Evolutionary conservation across 2,329 filamentous ascomycete genomes (phyloP).

Genomic region (Albifimbria verrucaria): DNA sequence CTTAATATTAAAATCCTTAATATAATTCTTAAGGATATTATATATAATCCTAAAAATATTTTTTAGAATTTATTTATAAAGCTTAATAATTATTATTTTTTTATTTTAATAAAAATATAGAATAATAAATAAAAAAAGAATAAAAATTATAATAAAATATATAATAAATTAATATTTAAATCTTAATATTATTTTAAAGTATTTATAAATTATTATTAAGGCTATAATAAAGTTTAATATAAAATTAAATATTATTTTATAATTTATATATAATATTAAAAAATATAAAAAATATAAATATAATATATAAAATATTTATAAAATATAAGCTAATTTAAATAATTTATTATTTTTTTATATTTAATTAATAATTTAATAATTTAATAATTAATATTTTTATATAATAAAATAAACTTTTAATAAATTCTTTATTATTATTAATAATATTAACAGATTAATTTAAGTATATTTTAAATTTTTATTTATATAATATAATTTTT

Average conservation of each 20-base stretch:
- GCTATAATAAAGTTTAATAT: not conserved
- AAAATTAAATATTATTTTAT: slow-evolving; percentile 2
- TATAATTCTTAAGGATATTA: not conserved
- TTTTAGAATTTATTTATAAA: not conserved
- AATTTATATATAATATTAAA: slow-evolving; percentile 2
- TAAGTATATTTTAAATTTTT: not conserved
- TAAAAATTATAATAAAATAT: not conserved
- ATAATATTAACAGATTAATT: not conserved
- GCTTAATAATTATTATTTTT: not conserved
- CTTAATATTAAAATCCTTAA: not conserved
- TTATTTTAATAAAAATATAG: not conserved
- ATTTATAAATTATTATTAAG: not conserved
- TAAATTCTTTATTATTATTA: not conserved
- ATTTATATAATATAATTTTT: not conserved
- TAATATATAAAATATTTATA: not conserved
- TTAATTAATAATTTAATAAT: not conserved
- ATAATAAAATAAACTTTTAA: not conserved
- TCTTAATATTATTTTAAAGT: not conserved
- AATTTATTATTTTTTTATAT: not conserved
- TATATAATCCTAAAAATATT: not conserved
- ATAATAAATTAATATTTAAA: not conserved
- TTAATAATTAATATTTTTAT: not conserved
- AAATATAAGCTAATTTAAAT: not conserved
- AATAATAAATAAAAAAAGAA: not conserved
- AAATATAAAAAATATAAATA: not conserved